These are phyloP conservation scores for Aspergillus nanangensis DNA, from an alignment of 495 filamentous ascomycete genomes.

Conservation along the genomic window DNA sequence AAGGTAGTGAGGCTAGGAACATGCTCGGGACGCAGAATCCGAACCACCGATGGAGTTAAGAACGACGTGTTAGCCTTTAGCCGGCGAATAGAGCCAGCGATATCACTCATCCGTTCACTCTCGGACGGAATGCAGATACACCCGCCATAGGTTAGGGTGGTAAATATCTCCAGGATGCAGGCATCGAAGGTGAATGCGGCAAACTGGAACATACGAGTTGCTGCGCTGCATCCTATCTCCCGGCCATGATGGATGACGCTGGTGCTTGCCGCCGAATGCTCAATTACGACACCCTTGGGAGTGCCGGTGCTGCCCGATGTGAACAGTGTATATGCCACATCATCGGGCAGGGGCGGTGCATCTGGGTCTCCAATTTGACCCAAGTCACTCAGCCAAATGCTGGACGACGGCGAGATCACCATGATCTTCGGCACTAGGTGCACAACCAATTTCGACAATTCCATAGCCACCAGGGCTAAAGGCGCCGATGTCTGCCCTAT, in stretches of 20 bases:
- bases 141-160: conserved; percentile 23
- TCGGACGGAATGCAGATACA: conserved; percentile 30
- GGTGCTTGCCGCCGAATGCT: conserved; percentile 22
- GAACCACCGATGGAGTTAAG: conserved; percentile 36
- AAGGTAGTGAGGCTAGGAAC: conserved; percentile 30
- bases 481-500: too few species aligned
- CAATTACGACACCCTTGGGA: conserved; percentile 39
- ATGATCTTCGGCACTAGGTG: conserved; percentile 16
- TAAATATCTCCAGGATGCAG: conserved; percentile 18
- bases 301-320: conserved; percentile 39
- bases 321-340: conserved; percentile 24
- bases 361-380: too few species aligned
- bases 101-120: conserved; percentile 28
- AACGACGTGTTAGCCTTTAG: conserved; percentile 22
- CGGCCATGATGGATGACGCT: background rate
- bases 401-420: background rate
- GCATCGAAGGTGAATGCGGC: conserved; percentile 28
- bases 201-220: conserved; percentile 19
- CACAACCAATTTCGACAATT: conserved; percentile 25
- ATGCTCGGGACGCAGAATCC: conserved; percentile 15
- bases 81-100: conserved; percentile 23
- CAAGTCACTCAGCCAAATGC: background rate
- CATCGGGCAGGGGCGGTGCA: background rate
- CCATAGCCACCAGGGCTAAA: background rate
- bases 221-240: background rate